Percentiles rank a stretch among this genome's conserved stretches.
These are phyloP conservation scores for Exophiala phaeomuriformis DNA, from an alignment of 2,329 filamentous ascomycete genomes.

Conservation along the genomic window DNA sequence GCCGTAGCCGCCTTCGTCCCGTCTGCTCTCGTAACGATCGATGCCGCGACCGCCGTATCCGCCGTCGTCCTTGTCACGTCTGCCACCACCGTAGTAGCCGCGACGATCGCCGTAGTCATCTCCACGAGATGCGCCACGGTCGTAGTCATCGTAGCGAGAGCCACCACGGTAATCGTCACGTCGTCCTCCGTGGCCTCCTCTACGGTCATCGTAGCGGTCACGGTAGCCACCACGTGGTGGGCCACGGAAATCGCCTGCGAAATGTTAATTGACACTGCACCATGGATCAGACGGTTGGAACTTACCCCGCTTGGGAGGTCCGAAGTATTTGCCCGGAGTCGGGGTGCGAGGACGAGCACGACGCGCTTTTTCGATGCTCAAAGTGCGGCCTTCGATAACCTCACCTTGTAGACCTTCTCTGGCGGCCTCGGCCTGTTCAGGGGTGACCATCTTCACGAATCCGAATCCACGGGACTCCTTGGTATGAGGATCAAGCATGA, in stretches of 20 bases:
- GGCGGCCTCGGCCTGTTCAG: constrained; percentile 91
- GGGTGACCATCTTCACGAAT: constrained; percentile 97
- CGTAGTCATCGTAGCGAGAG: constrained; percentile 38
- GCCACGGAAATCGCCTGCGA: constrained; percentile 40
- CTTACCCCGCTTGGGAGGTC: constrained; percentile 93
- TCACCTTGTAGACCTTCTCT: constrained; percentile 95
- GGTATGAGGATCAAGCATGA: constrained; percentile 97
- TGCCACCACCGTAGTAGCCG: constrained; percentile 41
- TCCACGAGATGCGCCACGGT: constrained; percentile 39
- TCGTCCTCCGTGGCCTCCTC: constrained; percentile 39
- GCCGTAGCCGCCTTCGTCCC: background rate
- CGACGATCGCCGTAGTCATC: constrained; percentile 40
- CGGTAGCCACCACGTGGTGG: constrained; percentile 32
- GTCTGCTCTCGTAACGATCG: constrained; percentile 35
- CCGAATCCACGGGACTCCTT: constrained; percentile 98
- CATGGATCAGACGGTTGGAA: constrained; percentile 18
- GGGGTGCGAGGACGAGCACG: constrained; percentile 90
- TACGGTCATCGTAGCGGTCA: constrained; percentile 47
- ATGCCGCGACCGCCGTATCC: constrained; percentile 38
- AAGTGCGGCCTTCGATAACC: constrained; percentile 84
- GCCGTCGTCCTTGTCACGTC: constrained; percentile 38
- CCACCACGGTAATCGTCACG: constrained; percentile 42
- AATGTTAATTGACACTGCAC: constrained; percentile 18
- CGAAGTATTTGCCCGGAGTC: constrained; percentile 98
- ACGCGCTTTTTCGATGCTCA: constrained; percentile 98